These are phyloP conservation scores for Blastobotrys persicus DNA, from an alignment of 1,139 yeast species.

Conservation along the genomic window DNA sequence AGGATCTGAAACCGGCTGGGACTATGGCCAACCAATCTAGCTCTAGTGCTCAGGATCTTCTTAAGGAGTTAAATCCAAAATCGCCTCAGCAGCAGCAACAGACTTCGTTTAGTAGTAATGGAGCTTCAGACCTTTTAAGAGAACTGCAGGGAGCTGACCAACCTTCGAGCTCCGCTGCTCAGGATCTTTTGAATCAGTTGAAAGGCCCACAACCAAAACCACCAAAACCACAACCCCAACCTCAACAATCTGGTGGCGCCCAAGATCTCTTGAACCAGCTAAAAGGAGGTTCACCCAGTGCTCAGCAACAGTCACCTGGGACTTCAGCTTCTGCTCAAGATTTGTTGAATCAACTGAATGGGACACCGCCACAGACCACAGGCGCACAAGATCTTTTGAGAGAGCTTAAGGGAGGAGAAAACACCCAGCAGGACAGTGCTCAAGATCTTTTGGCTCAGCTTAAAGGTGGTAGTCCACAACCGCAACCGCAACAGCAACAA, in stretches of 20 bases:
- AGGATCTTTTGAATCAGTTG: neutral
- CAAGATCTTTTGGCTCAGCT: neutral
- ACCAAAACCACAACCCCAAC: neutral
- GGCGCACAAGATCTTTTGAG: neutral
- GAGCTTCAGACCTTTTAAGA: no score
- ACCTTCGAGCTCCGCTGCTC: neutral
- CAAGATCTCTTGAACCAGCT: neutral
- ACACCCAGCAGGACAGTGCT: neutral
- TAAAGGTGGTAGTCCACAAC: neutral
- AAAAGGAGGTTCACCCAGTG: neutral
- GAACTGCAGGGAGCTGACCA: no score
- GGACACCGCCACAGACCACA: neutral
- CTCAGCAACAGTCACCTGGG: neutral
- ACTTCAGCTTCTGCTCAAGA: neutral
- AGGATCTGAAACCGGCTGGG: neutral
- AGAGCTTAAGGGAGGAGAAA: neutral
- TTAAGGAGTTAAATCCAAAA: neutral
- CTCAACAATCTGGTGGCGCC: neutral
- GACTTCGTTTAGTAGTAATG: neutral
- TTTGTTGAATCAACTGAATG: neutral
- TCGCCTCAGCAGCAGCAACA: neutral
- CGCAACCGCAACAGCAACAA: neutral
- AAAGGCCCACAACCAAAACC: neutral
- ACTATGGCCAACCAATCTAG: neutral
- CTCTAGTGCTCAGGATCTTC: neutral